Base-by-base conservation (phyloP, 2,329 filamentous ascomycete genomes). In the Aspergillus sp. region DNA sequence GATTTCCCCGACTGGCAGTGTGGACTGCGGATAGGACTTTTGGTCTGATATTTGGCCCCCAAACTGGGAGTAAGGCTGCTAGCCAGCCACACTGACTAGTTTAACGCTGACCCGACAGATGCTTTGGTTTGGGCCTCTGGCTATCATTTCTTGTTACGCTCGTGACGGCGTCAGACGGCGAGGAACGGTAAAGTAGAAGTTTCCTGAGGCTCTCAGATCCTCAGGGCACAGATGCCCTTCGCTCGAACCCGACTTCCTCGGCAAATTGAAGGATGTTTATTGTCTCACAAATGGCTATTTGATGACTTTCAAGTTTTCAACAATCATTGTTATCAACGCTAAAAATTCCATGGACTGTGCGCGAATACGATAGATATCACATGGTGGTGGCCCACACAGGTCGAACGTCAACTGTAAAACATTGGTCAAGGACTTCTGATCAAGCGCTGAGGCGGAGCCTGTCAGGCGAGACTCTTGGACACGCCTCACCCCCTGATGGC, bases 391-490 rank as follows among this genome's bases (percentile, higher is more conserved):
- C 53, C 51, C 30, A 30, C 46, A 24, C 54, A 56, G 20, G 37
- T 50, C 54, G 45, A 62, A 55, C 48, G 42, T 54, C 56, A 58
- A 57, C 49, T 45, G 27, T 51, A 54, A 61, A 64, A 62, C 53
- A 60, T 56, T 62, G 59, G 56, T 45, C 51, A 55, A 52, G 54
- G 53, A 56, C 41, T 51, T 30, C 47, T 46, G 42, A 51, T 56
- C 17, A 55, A 58, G 58, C 56, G 61, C 56, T 55, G 53, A 51
- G 56, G 51, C 59, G 56, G 54, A 60, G 45, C 55, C 40, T 52
- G 63, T 58, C 61, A 64, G 60, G 55, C 56, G 42, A 50, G 51
- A 53, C 19, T 60, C 34, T 45, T 46, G 57, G 54, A 60, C 58
- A 61, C 56, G 54, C 59, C 58, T 51, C 55, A 48, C 40, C 60